phyloP scores from a whole-genome alignment of 176 grass and related monocot species.

The Avena insularis region DNA sequence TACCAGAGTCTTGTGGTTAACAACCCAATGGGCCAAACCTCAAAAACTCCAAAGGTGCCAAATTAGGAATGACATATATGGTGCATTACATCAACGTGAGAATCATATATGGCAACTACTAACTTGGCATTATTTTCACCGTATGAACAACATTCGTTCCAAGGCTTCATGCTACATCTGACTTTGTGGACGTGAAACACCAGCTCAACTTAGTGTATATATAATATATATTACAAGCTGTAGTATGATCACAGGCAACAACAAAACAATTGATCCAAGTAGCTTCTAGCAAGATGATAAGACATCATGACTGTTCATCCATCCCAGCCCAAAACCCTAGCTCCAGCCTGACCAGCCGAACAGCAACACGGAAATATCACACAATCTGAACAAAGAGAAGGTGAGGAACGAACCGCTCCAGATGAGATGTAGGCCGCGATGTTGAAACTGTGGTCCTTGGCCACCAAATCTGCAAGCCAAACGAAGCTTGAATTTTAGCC shows the following conservation, averaged over 20 bases:
- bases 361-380: slow-evolving; percentile 10
- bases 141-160: background rate
- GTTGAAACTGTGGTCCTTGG: slow-evolving; percentile 79
- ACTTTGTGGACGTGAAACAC: background rate
- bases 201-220: background rate
- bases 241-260: background rate
- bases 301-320: background rate
- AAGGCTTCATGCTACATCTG: background rate
- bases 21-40: slow-evolving; percentile 25
- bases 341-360: background rate
- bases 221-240: background rate
- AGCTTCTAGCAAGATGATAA: background rate
- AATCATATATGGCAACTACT: slow-evolving; percentile 3
- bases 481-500: slow-evolving; percentile 24
- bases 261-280: background rate
- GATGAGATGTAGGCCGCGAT: slow-evolving; percentile 70
- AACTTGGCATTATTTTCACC: slow-evolving; percentile 1
- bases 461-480: slow-evolving; percentile 59
- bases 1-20: slow-evolving; percentile 18
- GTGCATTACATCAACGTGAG: background rate
- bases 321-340: slow-evolving; percentile 46
- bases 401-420: slow-evolving; percentile 48
- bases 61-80: slow-evolving; percentile 8
- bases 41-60: background rate
- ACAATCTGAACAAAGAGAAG: slow-evolving; percentile 3